Evolutionary conservation across 2,329 filamentous ascomycete species (phyloP), one percentile per base, ranked within the genome.

Genomic region (Colletotrichum sojae): DNA sequence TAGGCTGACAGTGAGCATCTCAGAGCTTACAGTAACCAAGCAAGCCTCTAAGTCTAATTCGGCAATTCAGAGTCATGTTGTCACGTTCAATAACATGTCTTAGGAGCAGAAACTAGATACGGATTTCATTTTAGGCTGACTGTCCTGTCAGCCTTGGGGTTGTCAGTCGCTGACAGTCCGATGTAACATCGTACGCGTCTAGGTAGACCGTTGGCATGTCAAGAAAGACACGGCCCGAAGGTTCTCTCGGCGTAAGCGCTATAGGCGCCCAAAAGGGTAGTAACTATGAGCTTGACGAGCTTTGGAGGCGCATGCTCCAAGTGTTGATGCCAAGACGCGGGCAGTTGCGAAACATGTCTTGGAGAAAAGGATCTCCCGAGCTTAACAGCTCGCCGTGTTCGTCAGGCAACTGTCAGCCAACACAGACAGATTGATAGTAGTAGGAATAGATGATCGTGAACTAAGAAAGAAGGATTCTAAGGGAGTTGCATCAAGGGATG

Each of bases 201-300:
- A 15, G 55, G 25, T 27, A 48, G 16, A 27, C 25, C 20, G 20
- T 20, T 61, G 15, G 51, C 31, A 36, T 52, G 27, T 12, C 12
- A 2, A 61, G 40, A 4, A 46, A 15, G 2, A 61, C 3, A 54
- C 27, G n/a, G 10, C 18, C 5, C 56, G 18, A 52, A 45, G 18
- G 8, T 48, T 53, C 22, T 10, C 63, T 66, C 39, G 56, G 63
- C 63, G 56, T 66, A 61, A 66, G 63, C 63, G 46, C 48, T 61
- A 61, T 49, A 4, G 15, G 25, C 20, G 3, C 48, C 12, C 56
- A 48, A 66, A 61, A 22, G 9, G 16, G 55, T 10, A 66, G 5
- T 18, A 20, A 40, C 27, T 54, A 2, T 31, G 2, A 54, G 13
- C 63, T 54, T 54, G 48, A 4, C 22, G 22, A 25, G 22, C 22